Conservation (phyloP, 257 asterid species). For the Henckelia pumila region DNA sequence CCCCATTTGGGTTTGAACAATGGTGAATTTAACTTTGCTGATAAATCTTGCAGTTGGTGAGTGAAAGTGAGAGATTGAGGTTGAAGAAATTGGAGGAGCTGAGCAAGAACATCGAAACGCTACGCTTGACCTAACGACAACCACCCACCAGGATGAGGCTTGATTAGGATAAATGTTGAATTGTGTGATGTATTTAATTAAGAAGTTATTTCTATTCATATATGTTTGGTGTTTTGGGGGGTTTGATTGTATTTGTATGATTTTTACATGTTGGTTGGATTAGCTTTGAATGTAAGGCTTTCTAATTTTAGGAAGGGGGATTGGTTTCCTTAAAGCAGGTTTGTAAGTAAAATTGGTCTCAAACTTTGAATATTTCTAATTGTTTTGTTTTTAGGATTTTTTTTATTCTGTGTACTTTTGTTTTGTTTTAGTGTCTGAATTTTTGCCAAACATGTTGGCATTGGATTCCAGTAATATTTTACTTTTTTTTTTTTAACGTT, state of each 20-base stretch:
- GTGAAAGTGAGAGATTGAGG: slow-evolving; percentile 56
- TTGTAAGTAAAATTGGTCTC: not conserved
- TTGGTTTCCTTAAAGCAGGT: not conserved
- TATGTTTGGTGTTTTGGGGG: not conserved
- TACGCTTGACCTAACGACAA: slow-evolving; percentile 6
- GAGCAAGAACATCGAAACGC: slow-evolving; percentile 49
- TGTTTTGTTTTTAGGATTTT: too few relatives aligned
- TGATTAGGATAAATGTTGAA: not conserved
- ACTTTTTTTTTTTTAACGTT: too few relatives aligned
- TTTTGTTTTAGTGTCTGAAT: not conserved
- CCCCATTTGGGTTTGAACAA: not conserved
- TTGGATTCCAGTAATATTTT: too few relatives aligned
- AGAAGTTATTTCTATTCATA: not conserved
- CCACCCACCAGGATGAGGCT: not conserved
- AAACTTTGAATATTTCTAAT: not conserved
- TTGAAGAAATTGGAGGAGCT: slow-evolving; percentile 61
- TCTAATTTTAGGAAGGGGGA: not conserved
- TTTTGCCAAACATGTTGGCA: not conserved
- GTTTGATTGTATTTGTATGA: not conserved
- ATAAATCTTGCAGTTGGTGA: slow-evolving; percentile 41
- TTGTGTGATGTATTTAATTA: not conserved
- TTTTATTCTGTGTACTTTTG: not conserved
- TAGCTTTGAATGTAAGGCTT: not conserved
- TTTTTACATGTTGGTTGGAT: not conserved
- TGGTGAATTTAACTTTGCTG: not conserved